A percentile compares a stretch with the other conserved stretches of the same genome.
phyloP scores from a whole-genome alignment of 1,284 basidiomycete genomes.

The Cutaneotrichosporon sp. region DNA sequence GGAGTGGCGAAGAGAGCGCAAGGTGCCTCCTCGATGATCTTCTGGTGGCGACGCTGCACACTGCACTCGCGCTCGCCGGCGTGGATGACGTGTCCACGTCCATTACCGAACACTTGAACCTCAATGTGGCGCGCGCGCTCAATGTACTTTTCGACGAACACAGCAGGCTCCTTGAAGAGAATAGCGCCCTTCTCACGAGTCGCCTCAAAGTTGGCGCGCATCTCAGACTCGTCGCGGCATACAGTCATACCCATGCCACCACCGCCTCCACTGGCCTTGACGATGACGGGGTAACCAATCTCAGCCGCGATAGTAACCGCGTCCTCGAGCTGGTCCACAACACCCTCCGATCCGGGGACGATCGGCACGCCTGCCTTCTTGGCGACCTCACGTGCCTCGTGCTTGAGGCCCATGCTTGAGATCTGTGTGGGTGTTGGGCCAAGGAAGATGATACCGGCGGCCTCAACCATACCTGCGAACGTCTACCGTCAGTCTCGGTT shows the following conservation, averaged over 20 bases:
- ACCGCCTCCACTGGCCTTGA: slow-evolving; percentile 67
- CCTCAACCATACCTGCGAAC: slow-evolving; percentile 59
- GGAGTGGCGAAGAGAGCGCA: slow-evolving; percentile 56
- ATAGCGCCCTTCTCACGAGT: slow-evolving; percentile 49
- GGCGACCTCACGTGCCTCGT: slow-evolving; percentile 61
- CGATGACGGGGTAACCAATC: slow-evolving; percentile 60
- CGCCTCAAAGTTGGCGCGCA: slow-evolving; percentile 54
- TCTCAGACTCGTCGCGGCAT: slow-evolving; percentile 57
- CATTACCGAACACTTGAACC: slow-evolving; percentile 70
- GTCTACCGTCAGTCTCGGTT: slow-evolving; percentile 23
- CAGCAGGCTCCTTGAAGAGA: slow-evolving; percentile 60
- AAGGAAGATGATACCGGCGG: slow-evolving; percentile 61
- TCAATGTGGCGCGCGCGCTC: slow-evolving; percentile 64
- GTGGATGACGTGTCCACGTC: slow-evolving; percentile 60
- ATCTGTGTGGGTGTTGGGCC: slow-evolving; percentile 63
- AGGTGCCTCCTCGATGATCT: slow-evolving; percentile 66
- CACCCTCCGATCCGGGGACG: slow-evolving; percentile 60
- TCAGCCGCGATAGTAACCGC: slow-evolving; percentile 55
- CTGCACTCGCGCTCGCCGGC: slow-evolving; percentile 71
- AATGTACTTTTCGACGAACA: slow-evolving; percentile 67
- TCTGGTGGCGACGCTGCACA: slow-evolving; percentile 69
- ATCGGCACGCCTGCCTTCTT: slow-evolving; percentile 58
- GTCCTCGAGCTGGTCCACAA: slow-evolving; percentile 56
- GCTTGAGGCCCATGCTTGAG: slow-evolving; percentile 63
- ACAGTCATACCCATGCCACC: slow-evolving; percentile 70